Percentiles rank a stretch among this genome's conserved stretches.
Evolutionary conservation across 768 basidiomycete genomes (phyloP).

Genomic region (Lentinula raphanica): DNA sequence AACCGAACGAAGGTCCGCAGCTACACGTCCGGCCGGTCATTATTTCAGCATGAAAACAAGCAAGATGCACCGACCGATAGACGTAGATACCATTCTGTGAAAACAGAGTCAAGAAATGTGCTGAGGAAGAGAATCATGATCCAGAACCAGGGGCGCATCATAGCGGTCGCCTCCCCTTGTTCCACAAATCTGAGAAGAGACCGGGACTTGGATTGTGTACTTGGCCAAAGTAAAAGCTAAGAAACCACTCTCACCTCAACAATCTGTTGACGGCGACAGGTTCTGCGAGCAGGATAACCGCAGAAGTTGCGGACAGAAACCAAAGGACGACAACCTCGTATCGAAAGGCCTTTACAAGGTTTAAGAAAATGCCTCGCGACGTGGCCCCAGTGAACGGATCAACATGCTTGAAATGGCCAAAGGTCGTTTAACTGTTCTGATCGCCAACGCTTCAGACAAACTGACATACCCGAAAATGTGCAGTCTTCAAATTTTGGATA

Average conservation of each 20-base stretch:
- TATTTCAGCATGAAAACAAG: not conserved
- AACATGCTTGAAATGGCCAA: constrained; percentile 17
- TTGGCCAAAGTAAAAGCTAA: not conserved
- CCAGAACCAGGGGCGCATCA: constrained; percentile 26
- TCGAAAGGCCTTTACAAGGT: constrained; percentile 34
- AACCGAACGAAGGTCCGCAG: not conserved
- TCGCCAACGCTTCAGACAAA: not conserved
- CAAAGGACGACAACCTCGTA: constrained; percentile 25
- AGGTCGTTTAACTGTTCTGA: too few relatives aligned
- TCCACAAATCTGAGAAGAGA: constrained; percentile 1
- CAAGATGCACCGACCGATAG: constrained; percentile 7
- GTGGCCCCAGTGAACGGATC: constrained; percentile 36
- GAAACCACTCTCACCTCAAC: constrained; percentile 27
- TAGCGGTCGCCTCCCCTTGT: not conserved
- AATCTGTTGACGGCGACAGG: constrained; percentile 38
- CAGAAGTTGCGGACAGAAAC: constrained; percentile 21
- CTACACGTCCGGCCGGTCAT: not conserved
- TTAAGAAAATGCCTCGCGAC: constrained; percentile 39
- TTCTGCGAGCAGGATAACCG: constrained; percentile 23
- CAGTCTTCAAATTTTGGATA: constrained; percentile 18
- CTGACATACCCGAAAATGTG: constrained; percentile 3
- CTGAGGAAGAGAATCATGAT: constrained; percentile 32
- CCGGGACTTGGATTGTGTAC: too few relatives aligned
- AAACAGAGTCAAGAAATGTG: constrained; percentile 27
- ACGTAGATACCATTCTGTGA: constrained; percentile 38